These are phyloP conservation scores for Psilocybe sp. DNA, from an alignment of 768 basidiomycete genomes.

Conservation along the genomic window DNA sequence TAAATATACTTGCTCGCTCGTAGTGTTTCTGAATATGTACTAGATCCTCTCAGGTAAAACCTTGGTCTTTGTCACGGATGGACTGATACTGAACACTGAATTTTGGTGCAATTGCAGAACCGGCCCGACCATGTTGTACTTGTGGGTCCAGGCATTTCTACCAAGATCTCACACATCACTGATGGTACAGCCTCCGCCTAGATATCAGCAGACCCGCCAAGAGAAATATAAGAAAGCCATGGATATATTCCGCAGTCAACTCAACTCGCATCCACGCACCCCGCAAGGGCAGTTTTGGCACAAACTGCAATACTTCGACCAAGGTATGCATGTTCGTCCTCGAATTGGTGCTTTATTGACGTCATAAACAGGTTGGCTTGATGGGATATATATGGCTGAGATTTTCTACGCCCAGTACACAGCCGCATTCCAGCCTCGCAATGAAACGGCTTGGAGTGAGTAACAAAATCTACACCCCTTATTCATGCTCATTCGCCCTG, in stretches of 20 bases:
- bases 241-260: constrained; percentile 34
- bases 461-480: neutral
- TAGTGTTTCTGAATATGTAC: constrained; percentile 29
- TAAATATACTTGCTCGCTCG: neutral
- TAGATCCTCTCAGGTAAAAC: constrained; percentile 33
- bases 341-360: neutral
- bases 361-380: constrained; percentile 37
- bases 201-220: constrained; percentile 30
- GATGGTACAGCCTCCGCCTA: constrained; percentile 10
- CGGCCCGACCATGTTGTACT: constrained; percentile 36
- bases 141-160: constrained; percentile 23
- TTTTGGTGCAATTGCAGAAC: constrained; percentile 20
- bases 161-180: neutral
- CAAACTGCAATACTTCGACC: constrained; percentile 38
- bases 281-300: constrained; percentile 47
- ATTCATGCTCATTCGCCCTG: neutral
- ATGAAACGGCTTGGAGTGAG: constrained; percentile 37
- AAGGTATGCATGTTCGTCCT: constrained; percentile 26
- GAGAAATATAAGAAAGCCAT: constrained; percentile 40
- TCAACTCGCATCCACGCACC: constrained; percentile 41
- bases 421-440: constrained; percentile 29
- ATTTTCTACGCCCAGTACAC: constrained; percentile 43
- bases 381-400: constrained; percentile 46
- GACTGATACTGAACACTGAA: neutral
- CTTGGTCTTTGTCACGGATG: neutral